Evolutionary conservation across 2,329 filamentous ascomycete species (phyloP).

Genomic region (Colletotrichum tanaceti): DNA sequence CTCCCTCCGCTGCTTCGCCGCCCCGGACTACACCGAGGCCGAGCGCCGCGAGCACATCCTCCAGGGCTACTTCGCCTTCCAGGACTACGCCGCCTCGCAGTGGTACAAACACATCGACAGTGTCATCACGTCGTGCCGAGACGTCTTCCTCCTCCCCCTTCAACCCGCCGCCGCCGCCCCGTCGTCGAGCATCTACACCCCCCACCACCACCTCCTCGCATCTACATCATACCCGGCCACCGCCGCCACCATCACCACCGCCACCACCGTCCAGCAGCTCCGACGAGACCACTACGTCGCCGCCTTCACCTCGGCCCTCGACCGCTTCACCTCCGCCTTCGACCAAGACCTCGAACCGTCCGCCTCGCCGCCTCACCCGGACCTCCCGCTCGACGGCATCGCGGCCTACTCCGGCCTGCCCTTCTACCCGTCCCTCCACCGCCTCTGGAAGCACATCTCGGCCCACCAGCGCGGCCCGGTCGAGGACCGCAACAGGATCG

Average conservation of each 20-base stretch:
- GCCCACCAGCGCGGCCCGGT: conserved; percentile 40
- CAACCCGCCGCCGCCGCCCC: background rate
- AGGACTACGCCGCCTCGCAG: conserved; percentile 52
- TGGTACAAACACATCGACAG: conserved; percentile 50
- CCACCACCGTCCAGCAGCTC: background rate
- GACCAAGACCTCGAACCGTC: conserved; percentile 11
- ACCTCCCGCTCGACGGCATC: conserved; percentile 28
- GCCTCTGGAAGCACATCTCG: conserved; percentile 43
- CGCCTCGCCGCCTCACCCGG: background rate
- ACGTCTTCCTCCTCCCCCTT: conserved; percentile 31
- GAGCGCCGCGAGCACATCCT: conserved; percentile 37
- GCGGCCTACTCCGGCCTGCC: conserved; percentile 33
- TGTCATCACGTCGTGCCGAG: conserved; percentile 39
- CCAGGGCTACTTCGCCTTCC: conserved; percentile 50
- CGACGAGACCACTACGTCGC: background rate
- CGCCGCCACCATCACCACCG: background rate
- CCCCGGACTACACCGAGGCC: conserved; percentile 26
- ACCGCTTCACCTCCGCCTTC: conserved; percentile 23
- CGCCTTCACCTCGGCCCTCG: conserved; percentile 23
- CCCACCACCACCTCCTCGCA: background rate
- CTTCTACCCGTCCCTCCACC: conserved; percentile 40
- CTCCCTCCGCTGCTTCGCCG: conserved; percentile 48
- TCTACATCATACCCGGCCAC: background rate
- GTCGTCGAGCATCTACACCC: background rate
- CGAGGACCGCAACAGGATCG: conserved; percentile 47